A percentile compares a stretch with the other conserved stretches of the same genome.
These are phyloP conservation scores for Aspergillus steynii DNA, from an alignment of 495 filamentous ascomycete genomes.

Conservation along the genomic window DNA sequence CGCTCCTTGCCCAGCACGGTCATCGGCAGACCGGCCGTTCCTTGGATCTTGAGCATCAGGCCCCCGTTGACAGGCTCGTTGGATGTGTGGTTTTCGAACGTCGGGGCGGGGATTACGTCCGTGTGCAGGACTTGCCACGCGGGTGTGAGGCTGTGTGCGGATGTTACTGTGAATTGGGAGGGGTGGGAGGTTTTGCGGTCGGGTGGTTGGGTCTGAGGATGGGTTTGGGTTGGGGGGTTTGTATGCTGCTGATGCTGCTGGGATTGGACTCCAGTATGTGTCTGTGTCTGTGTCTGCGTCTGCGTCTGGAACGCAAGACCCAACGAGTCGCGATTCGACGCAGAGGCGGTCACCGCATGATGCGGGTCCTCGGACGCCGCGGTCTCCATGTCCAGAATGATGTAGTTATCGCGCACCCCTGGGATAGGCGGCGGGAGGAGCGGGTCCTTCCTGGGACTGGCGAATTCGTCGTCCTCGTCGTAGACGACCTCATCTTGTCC, in stretches of 20 bases:
- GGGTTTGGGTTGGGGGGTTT: slow-evolving; percentile 23
- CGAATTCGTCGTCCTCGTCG: slow-evolving; percentile 16
- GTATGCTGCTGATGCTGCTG: neutral
- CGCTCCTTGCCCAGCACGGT: slow-evolving; percentile 30
- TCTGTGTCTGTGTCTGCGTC: neutral
- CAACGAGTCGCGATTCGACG: neutral
- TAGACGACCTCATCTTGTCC: slow-evolving; percentile 11
- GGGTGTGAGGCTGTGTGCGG: slow-evolving; percentile 50
- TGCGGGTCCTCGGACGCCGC: slow-evolving; percentile 7
- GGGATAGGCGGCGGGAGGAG: slow-evolving; percentile 42
- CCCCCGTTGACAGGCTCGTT: slow-evolving; percentile 34
- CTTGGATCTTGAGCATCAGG: slow-evolving; percentile 70
- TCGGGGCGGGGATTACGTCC: slow-evolving; percentile 54
- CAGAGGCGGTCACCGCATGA: slow-evolving; percentile 6
- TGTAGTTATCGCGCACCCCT: slow-evolving; percentile 43
- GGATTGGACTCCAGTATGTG: slow-evolving; percentile 8
- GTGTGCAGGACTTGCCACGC: slow-evolving; percentile 57
- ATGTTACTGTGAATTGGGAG: slow-evolving; percentile 40
- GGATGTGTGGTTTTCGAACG: slow-evolving; percentile 52
- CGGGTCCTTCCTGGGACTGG: slow-evolving; percentile 21
- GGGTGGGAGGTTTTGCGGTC: slow-evolving; percentile 13
- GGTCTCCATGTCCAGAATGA: slow-evolving; percentile 45
- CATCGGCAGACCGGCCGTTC: slow-evolving; percentile 40
- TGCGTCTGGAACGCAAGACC: neutral
- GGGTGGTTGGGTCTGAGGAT: slow-evolving; percentile 38